Evolutionary conservation across 169 alveolate genomes (phyloP).

Genomic region (Plasmodium cynomolgi): DNA sequence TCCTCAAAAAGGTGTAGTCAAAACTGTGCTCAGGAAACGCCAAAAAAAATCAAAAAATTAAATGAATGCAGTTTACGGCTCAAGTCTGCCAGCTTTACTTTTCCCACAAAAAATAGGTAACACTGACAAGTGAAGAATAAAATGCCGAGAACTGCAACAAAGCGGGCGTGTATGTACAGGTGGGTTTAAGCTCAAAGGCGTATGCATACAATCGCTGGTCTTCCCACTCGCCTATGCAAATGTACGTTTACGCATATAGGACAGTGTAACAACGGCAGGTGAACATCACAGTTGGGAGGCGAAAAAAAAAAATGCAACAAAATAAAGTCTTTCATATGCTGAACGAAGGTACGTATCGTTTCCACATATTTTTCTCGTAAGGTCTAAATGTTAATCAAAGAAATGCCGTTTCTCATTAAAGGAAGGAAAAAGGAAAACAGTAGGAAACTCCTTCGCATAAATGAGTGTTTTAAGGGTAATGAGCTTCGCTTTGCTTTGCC

Average conservation of each 20-base stretch:
- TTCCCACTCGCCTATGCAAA: background rate
- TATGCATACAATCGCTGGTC: background rate
- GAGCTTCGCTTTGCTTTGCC: background rate
- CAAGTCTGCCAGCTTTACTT: conserved; percentile 10
- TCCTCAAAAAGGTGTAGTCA: background rate
- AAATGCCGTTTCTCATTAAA: background rate
- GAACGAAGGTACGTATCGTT: background rate
- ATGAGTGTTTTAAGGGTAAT: background rate
- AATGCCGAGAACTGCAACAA: background rate
- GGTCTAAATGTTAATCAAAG: background rate
- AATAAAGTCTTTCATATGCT: background rate
- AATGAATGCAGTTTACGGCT: background rate
- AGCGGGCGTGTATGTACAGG: background rate
- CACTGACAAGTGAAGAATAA: background rate
- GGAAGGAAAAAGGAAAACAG: background rate
- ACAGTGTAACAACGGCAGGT: background rate
- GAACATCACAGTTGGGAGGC: background rate
- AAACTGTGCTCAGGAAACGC: background rate
- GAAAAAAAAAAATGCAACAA: conserved; percentile 7
- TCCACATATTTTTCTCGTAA: background rate
- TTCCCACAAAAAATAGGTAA: background rate
- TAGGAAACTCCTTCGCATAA: conserved; percentile 1
- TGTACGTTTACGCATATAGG: background rate
- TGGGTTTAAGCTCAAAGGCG: background rate
- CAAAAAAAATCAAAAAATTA: background rate